Percentiles rank a stretch among this genome's conserved stretches.
Evolutionary conservation across 768 basidiomycete species (phyloP).

Genomic region (Boletus reticuloceps): DNA sequence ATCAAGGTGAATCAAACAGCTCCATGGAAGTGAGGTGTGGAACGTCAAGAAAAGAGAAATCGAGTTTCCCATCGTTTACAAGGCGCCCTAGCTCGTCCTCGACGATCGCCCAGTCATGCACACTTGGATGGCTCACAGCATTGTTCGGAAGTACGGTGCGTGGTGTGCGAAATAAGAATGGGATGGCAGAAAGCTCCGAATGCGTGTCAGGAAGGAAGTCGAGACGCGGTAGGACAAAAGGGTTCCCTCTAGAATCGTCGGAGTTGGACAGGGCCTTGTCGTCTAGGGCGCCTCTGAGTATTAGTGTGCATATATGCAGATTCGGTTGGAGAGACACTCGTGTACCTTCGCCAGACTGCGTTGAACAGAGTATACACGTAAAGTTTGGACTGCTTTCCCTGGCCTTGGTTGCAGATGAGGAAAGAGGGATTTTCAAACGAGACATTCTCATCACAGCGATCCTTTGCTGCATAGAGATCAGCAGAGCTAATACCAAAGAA

Average conservation of each 20-base stretch:
- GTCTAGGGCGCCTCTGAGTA: conserved; percentile 5
- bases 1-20: conserved; percentile 6
- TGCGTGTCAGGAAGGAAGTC: conserved; percentile 12
- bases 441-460: not conserved
- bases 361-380: conserved; percentile 22
- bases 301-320: conserved; percentile 20
- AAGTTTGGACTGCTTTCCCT: conserved; percentile 7
- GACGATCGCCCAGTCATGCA: conserved; percentile 14
- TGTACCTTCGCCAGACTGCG: conserved; percentile 20
- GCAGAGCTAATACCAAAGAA: conserved; percentile 5
- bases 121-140: not conserved
- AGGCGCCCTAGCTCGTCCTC: conserved; percentile 22
- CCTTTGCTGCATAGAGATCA: not conserved
- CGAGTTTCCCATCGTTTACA: conserved; percentile 19
- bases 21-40: conserved; percentile 16
- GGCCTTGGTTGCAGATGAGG: conserved; percentile 18
- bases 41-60: conserved; percentile 27
- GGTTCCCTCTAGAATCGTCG: not conserved
- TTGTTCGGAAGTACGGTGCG: not conserved
- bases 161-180: conserved; percentile 29
- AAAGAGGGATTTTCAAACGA: not conserved
- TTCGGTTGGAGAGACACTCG: not conserved
- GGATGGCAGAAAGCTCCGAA: conserved; percentile 30
- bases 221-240: conserved; percentile 1
- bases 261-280: not conserved